Evolutionary conservation across 495 filamentous ascomycete genomes (phyloP).

Genomic region (Aspergillus incahuasiensis): DNA sequence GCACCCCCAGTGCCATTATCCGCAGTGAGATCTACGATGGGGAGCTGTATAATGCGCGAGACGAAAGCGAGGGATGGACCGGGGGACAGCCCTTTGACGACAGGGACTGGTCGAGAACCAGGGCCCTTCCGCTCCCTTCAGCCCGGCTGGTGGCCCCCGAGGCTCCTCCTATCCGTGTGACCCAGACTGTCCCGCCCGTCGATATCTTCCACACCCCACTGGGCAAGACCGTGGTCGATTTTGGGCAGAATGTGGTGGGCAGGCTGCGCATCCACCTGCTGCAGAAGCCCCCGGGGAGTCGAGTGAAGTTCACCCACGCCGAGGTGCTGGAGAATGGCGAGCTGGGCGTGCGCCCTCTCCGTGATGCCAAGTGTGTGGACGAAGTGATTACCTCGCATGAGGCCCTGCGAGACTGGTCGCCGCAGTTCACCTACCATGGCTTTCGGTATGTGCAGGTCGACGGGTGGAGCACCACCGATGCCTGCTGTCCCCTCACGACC

Average conservation of each 20-base stretch:
- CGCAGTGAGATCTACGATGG: background rate
- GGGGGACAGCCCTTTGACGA: background rate
- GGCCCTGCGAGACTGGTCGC: constrained; percentile 28
- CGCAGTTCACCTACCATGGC: constrained; percentile 51
- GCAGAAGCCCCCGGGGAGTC: constrained; percentile 24
- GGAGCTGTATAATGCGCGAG: background rate
- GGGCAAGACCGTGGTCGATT: constrained; percentile 32
- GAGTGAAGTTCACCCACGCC: constrained; percentile 34
- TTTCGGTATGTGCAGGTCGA: constrained; percentile 51
- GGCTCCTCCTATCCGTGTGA: too few species aligned
- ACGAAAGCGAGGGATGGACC: background rate
- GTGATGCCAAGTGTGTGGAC: constrained; percentile 30
- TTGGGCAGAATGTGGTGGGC: constrained; percentile 51
- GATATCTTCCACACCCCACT: background rate
- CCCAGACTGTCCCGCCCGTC: too few species aligned
- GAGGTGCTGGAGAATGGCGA: constrained; percentile 51
- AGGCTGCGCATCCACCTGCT: constrained; percentile 29
- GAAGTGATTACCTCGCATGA: constrained; percentile 18
- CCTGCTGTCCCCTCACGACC: background rate
- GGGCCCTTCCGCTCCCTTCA: background rate
- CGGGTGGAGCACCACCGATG: constrained; percentile 30
- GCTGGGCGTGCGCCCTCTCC: constrained; percentile 41
- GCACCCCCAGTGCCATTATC: background rate
- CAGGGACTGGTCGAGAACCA: background rate
- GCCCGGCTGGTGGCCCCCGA: background rate